These are phyloP conservation scores for Mucuna pruriens DNA, from an alignment of 306 rosid genomes.

Conservation along the genomic window DNA sequence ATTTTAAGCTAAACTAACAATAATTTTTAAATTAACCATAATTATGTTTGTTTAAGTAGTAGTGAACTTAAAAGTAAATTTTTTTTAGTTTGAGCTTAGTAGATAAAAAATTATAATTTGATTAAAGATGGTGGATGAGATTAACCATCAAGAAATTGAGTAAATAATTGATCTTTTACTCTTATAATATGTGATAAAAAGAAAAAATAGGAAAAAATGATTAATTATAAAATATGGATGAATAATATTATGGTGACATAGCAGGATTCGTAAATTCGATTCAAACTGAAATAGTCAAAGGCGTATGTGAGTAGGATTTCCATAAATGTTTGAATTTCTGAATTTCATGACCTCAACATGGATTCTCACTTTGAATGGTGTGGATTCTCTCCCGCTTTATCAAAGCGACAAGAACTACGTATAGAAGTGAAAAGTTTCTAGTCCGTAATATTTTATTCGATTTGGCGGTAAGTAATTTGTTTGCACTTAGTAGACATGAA, in stretches of 20 bases:
- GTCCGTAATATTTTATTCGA: background rate
- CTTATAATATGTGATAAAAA: too few relatives aligned
- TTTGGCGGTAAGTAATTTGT: background rate
- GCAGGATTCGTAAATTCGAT: background rate
- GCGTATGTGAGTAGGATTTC: constrained; percentile 20
- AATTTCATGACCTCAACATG: constrained; percentile 15
- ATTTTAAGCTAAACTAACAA: too few relatives aligned
- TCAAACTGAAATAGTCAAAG: background rate
- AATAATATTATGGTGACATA: background rate
- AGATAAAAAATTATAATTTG: too few relatives aligned
- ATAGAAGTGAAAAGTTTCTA: background rate
- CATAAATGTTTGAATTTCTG: constrained; percentile 19
- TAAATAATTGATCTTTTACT: too few relatives aligned
- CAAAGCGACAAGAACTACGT: background rate
- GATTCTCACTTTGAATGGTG: constrained; percentile 36
- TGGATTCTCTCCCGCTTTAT: constrained; percentile 2
- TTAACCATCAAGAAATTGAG: too few relatives aligned
- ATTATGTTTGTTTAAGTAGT: too few relatives aligned
- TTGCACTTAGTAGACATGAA: background rate
- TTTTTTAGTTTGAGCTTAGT: too few relatives aligned
- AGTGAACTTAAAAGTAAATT: too few relatives aligned
- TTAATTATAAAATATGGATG: background rate
- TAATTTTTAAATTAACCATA: too few relatives aligned
- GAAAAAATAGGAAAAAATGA: too few relatives aligned
- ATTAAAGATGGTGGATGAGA: too few relatives aligned